Evolutionary conservation across 2,329 filamentous ascomycete species (phyloP).

Genomic region (Drechslerella coelobrocha): DNA sequence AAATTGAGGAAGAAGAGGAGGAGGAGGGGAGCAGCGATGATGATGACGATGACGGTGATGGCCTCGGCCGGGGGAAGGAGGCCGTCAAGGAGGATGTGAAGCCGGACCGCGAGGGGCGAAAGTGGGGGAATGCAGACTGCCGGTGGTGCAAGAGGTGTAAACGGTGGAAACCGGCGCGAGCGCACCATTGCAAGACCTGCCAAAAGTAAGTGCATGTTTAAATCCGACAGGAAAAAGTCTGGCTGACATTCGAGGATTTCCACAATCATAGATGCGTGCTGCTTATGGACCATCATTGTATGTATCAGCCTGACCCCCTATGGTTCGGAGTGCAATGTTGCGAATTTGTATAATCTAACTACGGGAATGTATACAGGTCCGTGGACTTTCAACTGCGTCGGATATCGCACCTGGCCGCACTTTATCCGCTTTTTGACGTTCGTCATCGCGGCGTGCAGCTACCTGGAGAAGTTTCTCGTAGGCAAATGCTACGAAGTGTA

Average conservation of each 20-base stretch:
- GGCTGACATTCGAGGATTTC: background rate
- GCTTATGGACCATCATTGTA: constrained; percentile 80
- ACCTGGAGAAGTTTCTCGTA: constrained; percentile 69
- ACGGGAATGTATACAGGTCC: constrained; percentile 59
- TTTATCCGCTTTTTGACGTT: constrained; percentile 80
- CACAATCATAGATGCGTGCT: constrained; percentile 27
- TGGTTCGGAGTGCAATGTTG: too few species aligned
- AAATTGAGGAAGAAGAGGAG: constrained; percentile 18
- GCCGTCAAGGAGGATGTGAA: constrained; percentile 49
- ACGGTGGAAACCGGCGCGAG: constrained; percentile 74
- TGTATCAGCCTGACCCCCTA: too few species aligned
- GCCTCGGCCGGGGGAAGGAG: constrained; percentile 55
- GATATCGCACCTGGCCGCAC: constrained; percentile 79
- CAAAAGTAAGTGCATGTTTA: constrained; percentile 61
- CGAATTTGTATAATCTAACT: too few species aligned
- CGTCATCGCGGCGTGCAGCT: constrained; percentile 69
- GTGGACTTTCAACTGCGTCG: constrained; percentile 84
- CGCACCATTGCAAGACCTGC: constrained; percentile 83
- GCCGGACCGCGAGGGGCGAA: constrained; percentile 28
- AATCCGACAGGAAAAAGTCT: background rate
- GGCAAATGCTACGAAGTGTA: constrained; percentile 68
- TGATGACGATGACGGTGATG: constrained; percentile 27
- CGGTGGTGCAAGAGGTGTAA: constrained; percentile 79
- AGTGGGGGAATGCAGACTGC: constrained; percentile 54
- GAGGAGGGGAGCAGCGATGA: constrained; percentile 16